These are phyloP conservation scores for Citrullus amarus DNA, from an alignment of 306 rosid genomes.

Conservation along the genomic window DNA sequence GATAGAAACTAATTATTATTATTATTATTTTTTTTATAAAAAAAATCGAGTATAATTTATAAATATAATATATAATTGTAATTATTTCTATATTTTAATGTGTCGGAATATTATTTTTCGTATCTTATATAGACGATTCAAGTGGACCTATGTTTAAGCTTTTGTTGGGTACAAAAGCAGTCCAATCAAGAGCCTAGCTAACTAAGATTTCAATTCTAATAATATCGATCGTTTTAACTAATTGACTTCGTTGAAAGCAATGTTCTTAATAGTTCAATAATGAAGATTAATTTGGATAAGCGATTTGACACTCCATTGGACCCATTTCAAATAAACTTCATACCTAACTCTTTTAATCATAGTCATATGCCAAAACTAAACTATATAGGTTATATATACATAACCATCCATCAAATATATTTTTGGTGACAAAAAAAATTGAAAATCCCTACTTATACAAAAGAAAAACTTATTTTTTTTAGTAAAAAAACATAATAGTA, in stretches of 20 bases:
- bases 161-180: neutral
- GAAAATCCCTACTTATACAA: no score
- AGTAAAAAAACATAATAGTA: no score
- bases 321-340: constrained; percentile 3
- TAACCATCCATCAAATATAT: no score
- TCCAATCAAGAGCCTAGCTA: neutral
- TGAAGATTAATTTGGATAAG: neutral
- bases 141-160: neutral
- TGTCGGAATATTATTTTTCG: neutral
- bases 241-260: neutral
- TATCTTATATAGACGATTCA: neutral
- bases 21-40: no score
- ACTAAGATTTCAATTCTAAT: neutral
- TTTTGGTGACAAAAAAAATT: no score
- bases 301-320: neutral
- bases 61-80: neutral
- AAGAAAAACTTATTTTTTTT: no score
- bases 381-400: neutral
- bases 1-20: neutral
- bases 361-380: neutral
- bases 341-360: neutral
- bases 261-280: neutral
- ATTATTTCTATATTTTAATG: neutral
- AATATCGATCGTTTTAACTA: neutral
- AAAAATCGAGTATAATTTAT: neutral